Percentiles rank a stretch among this genome's conserved stretches.
phyloP scores from a whole-genome alignment of 23 red algal species.

The Gracilaria caudata region DNA sequence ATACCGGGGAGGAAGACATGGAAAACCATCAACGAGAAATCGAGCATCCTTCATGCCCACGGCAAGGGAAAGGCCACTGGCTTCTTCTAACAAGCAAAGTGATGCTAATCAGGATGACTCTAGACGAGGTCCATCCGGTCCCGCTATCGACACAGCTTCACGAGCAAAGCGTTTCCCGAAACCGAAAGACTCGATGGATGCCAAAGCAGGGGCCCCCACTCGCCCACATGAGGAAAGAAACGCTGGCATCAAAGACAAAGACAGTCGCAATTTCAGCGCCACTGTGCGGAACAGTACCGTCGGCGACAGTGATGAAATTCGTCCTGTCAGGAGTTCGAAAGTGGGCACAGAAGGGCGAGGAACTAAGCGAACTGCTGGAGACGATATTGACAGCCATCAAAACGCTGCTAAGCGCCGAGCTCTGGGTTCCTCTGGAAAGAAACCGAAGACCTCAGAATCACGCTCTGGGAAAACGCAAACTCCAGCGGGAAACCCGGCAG shows the following conservation, averaged over 20 bases:
- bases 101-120: background rate
- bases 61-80: background rate
- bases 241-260: background rate
- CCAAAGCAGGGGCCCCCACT: background rate
- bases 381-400: background rate
- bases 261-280: background rate
- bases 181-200: background rate
- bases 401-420: background rate
- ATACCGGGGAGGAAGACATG: slow-evolving; percentile 23
- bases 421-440: background rate
- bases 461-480: background rate
- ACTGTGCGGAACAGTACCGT: background rate
- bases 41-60: slow-evolving; percentile 29
- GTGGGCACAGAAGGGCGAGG: background rate
- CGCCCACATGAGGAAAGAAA: background rate
- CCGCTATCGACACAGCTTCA: background rate
- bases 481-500: background rate
- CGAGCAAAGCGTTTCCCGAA: background rate
- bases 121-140: background rate
- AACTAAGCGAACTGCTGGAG: background rate
- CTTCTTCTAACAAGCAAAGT: background rate
- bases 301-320: background rate
- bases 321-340: background rate
- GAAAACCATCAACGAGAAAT: slow-evolving; percentile 11
- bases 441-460: background rate